Conservation (phyloP, 208 protist genomes). For the Acanthamoeba triangularis region DNA sequence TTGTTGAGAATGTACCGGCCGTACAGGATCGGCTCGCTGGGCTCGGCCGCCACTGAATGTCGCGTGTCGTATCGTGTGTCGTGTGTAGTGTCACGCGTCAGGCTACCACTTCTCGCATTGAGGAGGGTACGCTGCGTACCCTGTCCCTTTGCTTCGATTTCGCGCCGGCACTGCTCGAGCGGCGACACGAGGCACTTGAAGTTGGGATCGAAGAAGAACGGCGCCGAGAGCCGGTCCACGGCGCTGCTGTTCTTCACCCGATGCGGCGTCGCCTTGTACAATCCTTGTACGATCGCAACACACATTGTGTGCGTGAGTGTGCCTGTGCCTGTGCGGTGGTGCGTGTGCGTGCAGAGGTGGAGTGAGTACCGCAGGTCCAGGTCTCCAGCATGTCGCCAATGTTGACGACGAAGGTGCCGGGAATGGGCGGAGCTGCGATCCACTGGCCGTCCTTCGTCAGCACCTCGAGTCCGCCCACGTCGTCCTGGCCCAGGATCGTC, state of each 20-base stretch:
- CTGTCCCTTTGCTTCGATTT: background rate
- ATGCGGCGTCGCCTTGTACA: conserved; percentile 1
- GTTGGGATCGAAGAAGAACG: conserved; percentile 20
- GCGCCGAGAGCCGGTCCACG: background rate
- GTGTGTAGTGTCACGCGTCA: background rate
- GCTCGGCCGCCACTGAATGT: background rate
- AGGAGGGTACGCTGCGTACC: background rate
- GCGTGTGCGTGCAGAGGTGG: too few relatives aligned
- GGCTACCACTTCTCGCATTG: background rate
- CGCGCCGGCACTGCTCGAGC: background rate
- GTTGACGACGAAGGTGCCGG: conserved; percentile 25
- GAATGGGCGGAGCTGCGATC: background rate
- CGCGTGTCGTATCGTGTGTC: background rate
- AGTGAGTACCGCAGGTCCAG: background rate
- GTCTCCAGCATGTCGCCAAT: conserved; percentile 4
- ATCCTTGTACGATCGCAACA: background rate
- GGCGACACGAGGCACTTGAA: conserved; percentile 23
- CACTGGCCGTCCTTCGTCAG: conserved; percentile 12
- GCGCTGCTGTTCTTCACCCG: conserved; percentile 19
- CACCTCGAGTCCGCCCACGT: background rate
- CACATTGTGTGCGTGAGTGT: too few relatives aligned
- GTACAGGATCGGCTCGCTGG: conserved; percentile 17
- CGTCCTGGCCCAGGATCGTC: background rate
- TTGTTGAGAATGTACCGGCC: conserved; percentile 7
- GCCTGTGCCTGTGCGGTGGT: too few relatives aligned